Evolutionary conservation across 305 asterid species (phyloP).

Genomic region (Andrographis paniculata): DNA sequence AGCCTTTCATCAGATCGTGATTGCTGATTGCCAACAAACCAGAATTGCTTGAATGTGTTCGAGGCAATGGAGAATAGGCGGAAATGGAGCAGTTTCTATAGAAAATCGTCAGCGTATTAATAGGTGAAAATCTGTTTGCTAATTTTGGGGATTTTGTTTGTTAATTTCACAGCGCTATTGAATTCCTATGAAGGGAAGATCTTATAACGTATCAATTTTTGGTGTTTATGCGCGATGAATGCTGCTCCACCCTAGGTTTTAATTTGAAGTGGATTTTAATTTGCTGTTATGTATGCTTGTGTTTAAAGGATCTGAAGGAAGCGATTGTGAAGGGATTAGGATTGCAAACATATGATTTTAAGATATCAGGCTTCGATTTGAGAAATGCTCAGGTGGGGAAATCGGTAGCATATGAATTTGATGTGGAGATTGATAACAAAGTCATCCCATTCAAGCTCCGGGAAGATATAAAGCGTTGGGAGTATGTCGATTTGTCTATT

Average conservation of each 20-base stretch:
- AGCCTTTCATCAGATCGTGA: no score
- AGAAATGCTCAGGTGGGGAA: conserved; percentile 71
- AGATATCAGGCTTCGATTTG: conserved; percentile 72
- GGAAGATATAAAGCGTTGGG: conserved; percentile 92
- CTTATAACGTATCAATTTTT: no score
- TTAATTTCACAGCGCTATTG: no score
- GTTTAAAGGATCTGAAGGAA: conserved; percentile 75
- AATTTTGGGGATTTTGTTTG: background rate
- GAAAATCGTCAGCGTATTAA: no score
- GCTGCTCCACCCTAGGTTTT: background rate
- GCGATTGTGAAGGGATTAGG: conserved; percentile 85
- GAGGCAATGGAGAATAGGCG: no score
- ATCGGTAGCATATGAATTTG: conserved; percentile 84
- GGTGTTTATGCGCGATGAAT: background rate
- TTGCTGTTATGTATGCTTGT: background rate
- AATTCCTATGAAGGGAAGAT: no score
- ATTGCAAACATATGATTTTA: conserved; percentile 61
- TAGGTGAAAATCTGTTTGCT: no score
- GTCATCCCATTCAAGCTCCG: conserved; percentile 74
- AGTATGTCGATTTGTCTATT: conserved; percentile 72
- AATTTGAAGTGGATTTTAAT: background rate
- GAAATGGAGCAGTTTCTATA: no score
- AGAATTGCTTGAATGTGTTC: no score
- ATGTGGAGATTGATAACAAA: conserved; percentile 68
- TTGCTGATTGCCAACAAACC: no score